These are phyloP conservation scores for Rhodotorula graminis DNA, from an alignment of 768 basidiomycete species.

Conservation along the genomic window DNA sequence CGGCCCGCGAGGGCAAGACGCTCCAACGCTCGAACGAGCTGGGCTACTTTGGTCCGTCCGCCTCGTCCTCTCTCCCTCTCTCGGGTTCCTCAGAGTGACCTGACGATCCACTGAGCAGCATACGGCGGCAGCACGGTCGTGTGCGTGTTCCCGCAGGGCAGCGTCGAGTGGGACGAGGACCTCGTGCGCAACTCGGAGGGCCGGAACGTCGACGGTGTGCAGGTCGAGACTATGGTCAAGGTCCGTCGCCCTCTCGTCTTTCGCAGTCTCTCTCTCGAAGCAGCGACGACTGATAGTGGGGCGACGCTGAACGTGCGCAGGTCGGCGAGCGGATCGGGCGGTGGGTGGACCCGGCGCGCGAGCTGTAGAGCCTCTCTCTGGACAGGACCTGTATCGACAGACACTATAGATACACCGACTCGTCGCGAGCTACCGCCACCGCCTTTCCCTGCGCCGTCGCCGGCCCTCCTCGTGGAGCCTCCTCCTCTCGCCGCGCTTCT, in stretches of 20 bases:
- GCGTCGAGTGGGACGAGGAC: constrained; percentile 52
- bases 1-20: constrained; percentile 46
- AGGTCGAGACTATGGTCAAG: constrained; percentile 66
- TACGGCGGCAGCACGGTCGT: constrained; percentile 76
- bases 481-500: background rate
- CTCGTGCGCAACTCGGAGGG: constrained; percentile 55
- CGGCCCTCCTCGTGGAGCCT: no score
- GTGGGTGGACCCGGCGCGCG: background rate
- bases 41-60: constrained; percentile 60
- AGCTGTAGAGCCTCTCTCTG: background rate
- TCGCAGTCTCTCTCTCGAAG: background rate
- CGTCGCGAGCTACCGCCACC: background rate
- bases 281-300: no score
- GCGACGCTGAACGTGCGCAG: background rate
- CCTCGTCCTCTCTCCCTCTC: no score
- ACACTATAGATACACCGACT: background rate
- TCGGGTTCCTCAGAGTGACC: background rate
- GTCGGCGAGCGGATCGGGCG: constrained; percentile 25
- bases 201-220: constrained; percentile 13
- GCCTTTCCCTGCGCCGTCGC: no score
- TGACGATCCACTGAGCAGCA: background rate
- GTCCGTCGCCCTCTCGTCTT: constrained; percentile 43
- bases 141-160: constrained; percentile 55
- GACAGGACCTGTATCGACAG: background rate
- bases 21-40: constrained; percentile 54